Conservation (phyloP, 768 basidiomycete genomes). For the Amanita rubescens region DNA sequence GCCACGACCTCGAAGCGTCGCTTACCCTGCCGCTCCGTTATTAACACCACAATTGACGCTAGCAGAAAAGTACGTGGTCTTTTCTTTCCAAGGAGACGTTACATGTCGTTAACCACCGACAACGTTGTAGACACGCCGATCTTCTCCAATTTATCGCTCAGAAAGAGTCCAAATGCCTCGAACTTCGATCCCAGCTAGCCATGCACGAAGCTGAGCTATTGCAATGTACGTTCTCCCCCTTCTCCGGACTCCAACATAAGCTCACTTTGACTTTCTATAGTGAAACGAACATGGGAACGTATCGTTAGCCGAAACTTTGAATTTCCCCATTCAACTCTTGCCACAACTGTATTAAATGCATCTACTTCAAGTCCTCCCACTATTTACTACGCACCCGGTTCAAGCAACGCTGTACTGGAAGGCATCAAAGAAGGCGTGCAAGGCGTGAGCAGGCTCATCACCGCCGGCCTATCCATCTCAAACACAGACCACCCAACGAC, state of each 20-base stretch:
- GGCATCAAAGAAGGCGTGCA: constrained; percentile 63
- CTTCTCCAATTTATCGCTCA: constrained; percentile 80
- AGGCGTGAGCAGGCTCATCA: constrained; percentile 48
- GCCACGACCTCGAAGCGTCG: neutral
- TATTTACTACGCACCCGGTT: constrained; percentile 22
- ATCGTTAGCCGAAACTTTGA: constrained; percentile 64
- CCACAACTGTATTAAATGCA: constrained; percentile 7
- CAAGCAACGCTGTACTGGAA: constrained; percentile 38
- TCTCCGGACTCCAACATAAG: neutral
- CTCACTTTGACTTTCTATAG: constrained; percentile 22
- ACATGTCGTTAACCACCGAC: neutral
- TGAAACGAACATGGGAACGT: constrained; percentile 81
- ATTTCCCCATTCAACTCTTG: constrained; percentile 5
- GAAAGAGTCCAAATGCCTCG: constrained; percentile 79
- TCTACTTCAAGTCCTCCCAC: constrained; percentile 10
- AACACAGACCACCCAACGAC: neutral
- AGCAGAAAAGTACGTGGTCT: constrained; percentile 54
- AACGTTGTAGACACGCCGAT: constrained; percentile 57
- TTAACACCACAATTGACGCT: constrained; percentile 45
- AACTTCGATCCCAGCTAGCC: constrained; percentile 67
- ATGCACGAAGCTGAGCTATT: constrained; percentile 66
- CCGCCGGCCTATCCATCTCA: constrained; percentile 30
- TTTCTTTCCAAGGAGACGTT: neutral
- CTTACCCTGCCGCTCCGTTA: neutral
- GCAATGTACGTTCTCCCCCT: constrained; percentile 36